Conservation (phyloP, 768 basidiomycete genomes). For the Rhizopogon vulgaris region DNA sequence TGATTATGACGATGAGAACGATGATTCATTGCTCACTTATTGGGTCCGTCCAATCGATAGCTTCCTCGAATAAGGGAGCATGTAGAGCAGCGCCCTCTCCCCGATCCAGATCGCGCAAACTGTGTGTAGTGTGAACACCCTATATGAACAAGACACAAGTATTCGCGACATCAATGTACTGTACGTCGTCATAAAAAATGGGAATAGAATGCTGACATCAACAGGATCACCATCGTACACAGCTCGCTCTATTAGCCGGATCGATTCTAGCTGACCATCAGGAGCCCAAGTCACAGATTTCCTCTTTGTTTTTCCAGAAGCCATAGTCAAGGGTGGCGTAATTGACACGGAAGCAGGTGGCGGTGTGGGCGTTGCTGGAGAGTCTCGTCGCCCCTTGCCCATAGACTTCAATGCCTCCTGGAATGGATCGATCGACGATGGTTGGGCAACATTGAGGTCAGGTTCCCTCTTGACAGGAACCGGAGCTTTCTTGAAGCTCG, state of each 20-base stretch:
- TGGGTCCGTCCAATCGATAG: conserved; percentile 82
- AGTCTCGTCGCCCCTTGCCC: conserved; percentile 54
- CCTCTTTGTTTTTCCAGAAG: conserved; percentile 53
- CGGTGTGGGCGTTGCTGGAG: conserved; percentile 57
- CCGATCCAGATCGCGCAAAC: conserved; percentile 79
- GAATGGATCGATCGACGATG: conserved; percentile 75
- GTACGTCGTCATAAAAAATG: conserved; percentile 31
- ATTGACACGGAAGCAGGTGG: conserved; percentile 30
- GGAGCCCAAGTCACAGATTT: conserved; percentile 78
- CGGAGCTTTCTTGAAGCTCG: conserved; percentile 80
- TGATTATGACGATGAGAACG: conserved; percentile 17
- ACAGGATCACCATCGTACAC: conserved; percentile 85
- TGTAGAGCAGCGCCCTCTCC: conserved; percentile 84
- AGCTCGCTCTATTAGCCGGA: conserved; percentile 79
- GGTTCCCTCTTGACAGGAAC: conserved; percentile 43
- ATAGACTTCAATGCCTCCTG: conserved; percentile 77
- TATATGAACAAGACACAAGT: conserved; percentile 37
- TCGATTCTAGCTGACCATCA: conserved; percentile 64
- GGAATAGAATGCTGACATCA: conserved; percentile 65
- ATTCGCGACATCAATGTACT: conserved; percentile 46
- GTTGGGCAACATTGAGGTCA: conserved; percentile 61
- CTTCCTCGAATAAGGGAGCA: conserved; percentile 78
- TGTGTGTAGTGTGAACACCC: conserved; percentile 68
- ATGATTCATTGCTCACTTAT: conserved; percentile 48
- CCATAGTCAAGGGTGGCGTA: conserved; percentile 30